Evolutionary conservation across 179 eudicot genomes (phyloP).

Genomic region (Drosera spatulata): DNA sequence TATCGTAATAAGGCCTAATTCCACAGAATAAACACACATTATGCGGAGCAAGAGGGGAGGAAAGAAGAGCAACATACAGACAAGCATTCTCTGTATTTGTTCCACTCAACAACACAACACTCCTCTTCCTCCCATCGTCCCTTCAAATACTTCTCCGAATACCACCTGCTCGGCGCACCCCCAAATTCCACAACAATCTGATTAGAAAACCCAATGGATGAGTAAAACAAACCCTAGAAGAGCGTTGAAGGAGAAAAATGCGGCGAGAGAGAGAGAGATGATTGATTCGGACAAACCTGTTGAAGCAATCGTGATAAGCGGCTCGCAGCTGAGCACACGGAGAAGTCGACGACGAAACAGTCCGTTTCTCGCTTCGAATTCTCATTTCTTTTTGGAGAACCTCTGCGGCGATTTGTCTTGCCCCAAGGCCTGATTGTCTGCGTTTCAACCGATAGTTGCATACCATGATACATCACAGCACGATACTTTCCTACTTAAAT

Average conservation of each 20-base stretch:
- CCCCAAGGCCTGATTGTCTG: no score
- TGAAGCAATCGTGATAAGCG: conserved; percentile 76
- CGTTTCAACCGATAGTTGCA: no score
- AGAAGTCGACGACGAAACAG: conserved; percentile 35
- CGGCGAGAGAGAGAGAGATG: neutral
- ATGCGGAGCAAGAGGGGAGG: no score
- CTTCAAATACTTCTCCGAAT: conserved; percentile 81
- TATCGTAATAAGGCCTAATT: no score
- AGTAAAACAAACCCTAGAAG: no score
- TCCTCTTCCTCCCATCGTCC: conserved; percentile 91
- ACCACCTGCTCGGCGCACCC: conserved; percentile 47
- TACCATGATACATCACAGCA: no score
- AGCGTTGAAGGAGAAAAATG: neutral
- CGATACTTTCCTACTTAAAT: no score
- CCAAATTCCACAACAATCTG: no score
- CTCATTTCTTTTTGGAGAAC: conserved; percentile 26
- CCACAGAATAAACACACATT: no score
- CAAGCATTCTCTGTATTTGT: conserved; percentile 77
- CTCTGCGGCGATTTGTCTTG: no score
- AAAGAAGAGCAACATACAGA: conserved; percentile 34
- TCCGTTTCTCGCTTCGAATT: conserved; percentile 28
- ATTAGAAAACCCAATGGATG: no score
- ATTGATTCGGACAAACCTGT: conserved; percentile 27
- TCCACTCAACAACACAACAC: conserved; percentile 67
- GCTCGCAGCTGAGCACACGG: conserved; percentile 63